Base-by-base conservation (phyloP, 768 basidiomycete genomes). In the Hygrophoropsis aurantiaca region DNA sequence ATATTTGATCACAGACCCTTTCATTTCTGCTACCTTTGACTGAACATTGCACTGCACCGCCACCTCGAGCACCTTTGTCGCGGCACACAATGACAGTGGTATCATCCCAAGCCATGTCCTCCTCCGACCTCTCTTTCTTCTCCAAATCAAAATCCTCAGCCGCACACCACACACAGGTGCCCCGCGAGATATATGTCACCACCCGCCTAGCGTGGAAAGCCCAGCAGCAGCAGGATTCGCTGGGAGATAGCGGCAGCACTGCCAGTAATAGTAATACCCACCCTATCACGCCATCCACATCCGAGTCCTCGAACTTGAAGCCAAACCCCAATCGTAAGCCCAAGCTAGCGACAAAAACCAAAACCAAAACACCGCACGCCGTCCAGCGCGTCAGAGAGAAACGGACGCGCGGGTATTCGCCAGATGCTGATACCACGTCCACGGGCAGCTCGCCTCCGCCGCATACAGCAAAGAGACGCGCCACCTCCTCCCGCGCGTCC, bases 401-500 rank as follows among this genome's bases (percentile, higher is more conserved):
- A 25, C 33, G 27, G 16, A n/a, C 48, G 40, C 18, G 8, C 19
- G 20, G 16, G 32, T 11, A 15, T 37, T 18, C 21, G 32, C 20
- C 36, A n/a, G 21, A 24, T 36, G 15, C 20, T 37, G 8, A 21
- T 35, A 11, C 7, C 42, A 4, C 49, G 58, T 9, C 54, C 60
- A 11, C 51, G 49, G 3, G 63, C 62, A 47, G 47, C 56, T 46
- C 65, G 55, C 49, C 65, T 60, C 42, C 60, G 65, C 5, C 54
- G 1, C 58, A 49, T 35, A 39, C 44, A 1, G 51, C 52, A 26
- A 26, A 52, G n/a, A 35, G 42, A 25, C 68, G 62, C 55, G 64
- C 67, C 9, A 59, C 70, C 1, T 48, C 63, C 2, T 69, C 69
- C 2, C 71, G 71, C 7, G 66, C 67, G 43, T 49, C 57, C 20